Percentiles rank a stretch among this genome's conserved stretches.
phyloP scores from a whole-genome alignment of 169 alveolate genomes.

The Cardiosporidium cionae region DNA sequence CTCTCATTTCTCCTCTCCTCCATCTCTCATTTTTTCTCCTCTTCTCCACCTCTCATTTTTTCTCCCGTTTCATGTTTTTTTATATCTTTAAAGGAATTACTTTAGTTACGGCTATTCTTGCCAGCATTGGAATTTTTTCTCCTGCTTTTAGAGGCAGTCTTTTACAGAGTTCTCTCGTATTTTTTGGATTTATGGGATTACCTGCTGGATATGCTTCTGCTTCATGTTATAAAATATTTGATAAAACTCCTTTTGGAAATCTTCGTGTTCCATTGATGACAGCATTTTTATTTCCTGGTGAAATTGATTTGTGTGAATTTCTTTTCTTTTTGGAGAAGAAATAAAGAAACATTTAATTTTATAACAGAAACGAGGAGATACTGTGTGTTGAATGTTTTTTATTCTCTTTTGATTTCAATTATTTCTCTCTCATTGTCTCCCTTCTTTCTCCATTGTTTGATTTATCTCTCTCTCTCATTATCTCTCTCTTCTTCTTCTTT shows the following conservation, averaged over 20 bases:
- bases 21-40: background rate
- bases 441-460: too few species aligned
- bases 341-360: conserved; percentile 22
- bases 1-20: background rate
- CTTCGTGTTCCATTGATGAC: conserved; percentile 5
- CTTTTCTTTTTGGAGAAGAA: conserved; percentile 20
- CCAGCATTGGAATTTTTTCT: conserved; percentile 57
- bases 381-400: too few species aligned
- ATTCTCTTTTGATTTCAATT: too few species aligned
- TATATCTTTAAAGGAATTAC: conserved; percentile 60
- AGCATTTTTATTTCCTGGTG: conserved; percentile 14
- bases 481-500: too few species aligned
- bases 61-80: background rate
- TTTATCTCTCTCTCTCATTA: too few species aligned
- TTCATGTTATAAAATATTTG: conserved; percentile 53
- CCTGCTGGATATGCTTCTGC: conserved; percentile 75
- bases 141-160: conserved; percentile 62
- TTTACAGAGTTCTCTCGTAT: conserved; percentile 48
- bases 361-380: too few species aligned
- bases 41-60: background rate
- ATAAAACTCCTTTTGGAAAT: conserved; percentile 25
- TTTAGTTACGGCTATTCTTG: conserved; percentile 53
- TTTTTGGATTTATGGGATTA: conserved; percentile 72
- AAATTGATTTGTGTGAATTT: conserved; percentile 5
- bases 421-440: too few species aligned